Base-by-base conservation (phyloP, 148 eudicot genomes). In the Fagopyrum homotropicum region DNA sequence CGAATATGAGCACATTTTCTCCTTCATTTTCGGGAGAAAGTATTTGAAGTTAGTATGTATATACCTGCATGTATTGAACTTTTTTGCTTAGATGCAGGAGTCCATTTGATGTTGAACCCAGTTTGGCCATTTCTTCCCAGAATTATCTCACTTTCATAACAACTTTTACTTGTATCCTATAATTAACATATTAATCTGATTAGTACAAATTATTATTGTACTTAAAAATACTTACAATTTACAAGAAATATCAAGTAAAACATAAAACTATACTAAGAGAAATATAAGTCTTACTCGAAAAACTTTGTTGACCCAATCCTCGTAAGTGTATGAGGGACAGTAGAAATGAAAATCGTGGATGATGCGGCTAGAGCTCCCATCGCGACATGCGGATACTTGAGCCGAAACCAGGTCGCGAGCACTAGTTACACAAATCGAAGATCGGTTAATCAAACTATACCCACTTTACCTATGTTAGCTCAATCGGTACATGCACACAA, bases 341-440 rank as follows among this genome's bases (percentile, higher is more conserved):
- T 64, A 2, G 70, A 86, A 73, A 26, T 40, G 45, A 86, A 83
- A 75, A 88, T 75, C 0, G 89, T 85, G 4, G 91, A 88, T n/a
- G 91, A 88, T 57, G 89, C 82, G 45, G 91, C 91, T 14, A 88
- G 48, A 69, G 91, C 89, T 9, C 89, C 89, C 8, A 81, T 26
- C 2, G 89, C 88, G 48, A 88, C 73, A 71, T 86, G 91, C 6
- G 91, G 89, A 77, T 88, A 88, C 50, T 88, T 86, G 0, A 88
- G 79, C 26, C 91, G 73, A 59, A 88, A 86, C 91, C 91, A 88
- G 15, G 86, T 35, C 30, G 89, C 89, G 4, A 86, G 61, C 88
- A 81, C 88, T 22, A 22, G 26, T 22, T 60, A 2, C 40, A 8
- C 40, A 60, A 22, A 60, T 60, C 5, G 8, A 40, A 64, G 7